Evolutionary conservation across 352 stramenopile species (phyloP), one percentile per base, ranked within the genome.

Genomic region (Globisporangium perplexum): DNA sequence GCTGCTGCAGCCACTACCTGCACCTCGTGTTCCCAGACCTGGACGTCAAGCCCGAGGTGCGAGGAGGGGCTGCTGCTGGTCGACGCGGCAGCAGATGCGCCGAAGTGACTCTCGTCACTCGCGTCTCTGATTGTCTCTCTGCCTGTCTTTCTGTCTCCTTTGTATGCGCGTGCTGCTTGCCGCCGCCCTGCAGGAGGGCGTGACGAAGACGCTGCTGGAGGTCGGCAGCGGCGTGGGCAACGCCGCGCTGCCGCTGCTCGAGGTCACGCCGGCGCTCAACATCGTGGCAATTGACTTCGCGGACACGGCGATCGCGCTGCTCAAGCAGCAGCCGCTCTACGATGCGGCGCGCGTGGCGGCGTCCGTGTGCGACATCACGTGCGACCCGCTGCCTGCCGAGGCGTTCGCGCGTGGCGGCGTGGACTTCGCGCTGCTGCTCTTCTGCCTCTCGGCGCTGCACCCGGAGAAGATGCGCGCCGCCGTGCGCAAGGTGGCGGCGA

Each of bases 201-300:
- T 84, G 55, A 77, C 62, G 18, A 81, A 74, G 60, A 78, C 65
- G 62, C 59, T 98, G 50, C 70, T 98, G 18, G 96, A 98, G 77
- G 83, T 98, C 38, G 96, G 96, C 12, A 97, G 91, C 64, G 96
- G 96, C 10, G 95, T 98, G 8, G 96, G 96, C 38, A 98, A 98
- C 67, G 90, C 93, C 8, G 82, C 96, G 36, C 73, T 98, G 41
- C 96, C 96, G 24, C 66, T 98, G 33, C 68, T 98, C n/a, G 89
- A 98, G 60, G 59, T 96, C 44, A 96, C 96, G 49, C 71, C 83
- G 28, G 72, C 70, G 58, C 86, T 95, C 23, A 68, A 83, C 45
- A 86, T 98, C 60, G 71, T 96, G 31, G 88, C 87, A n/a, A 86
- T 98, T 45, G 95, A 98, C 65, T 97, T 98, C 73, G 90, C 92